Conservation (phyloP, 305 asterid species). For the Petunia hybrid region DNA sequence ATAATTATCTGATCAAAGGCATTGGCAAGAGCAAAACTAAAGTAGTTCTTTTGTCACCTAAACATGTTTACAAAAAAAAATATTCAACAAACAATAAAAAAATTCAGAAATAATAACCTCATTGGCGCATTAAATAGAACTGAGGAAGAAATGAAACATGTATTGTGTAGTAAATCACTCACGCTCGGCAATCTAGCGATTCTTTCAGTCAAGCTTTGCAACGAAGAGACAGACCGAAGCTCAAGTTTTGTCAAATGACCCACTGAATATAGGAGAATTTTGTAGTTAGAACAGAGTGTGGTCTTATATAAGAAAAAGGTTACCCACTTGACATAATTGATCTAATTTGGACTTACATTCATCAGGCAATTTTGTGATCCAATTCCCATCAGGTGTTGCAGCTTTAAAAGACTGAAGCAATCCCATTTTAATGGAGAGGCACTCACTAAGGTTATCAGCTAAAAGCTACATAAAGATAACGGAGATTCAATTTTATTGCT, state of each 20-base stretch:
- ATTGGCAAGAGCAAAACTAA: too few relatives aligned
- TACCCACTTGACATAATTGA: background rate
- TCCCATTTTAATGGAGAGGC: conserved; percentile 83
- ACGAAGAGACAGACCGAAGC: conserved; percentile 71
- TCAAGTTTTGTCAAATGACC: conserved; percentile 95
- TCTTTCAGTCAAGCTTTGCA: conserved; percentile 75
- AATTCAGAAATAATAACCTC: too few relatives aligned
- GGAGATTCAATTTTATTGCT: too few relatives aligned
- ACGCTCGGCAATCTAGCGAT: conserved; percentile 96
- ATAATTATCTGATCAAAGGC: too few relatives aligned
- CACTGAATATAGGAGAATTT: conserved; percentile 57
- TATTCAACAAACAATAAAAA: too few relatives aligned
- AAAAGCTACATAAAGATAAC: conserved; percentile 59
- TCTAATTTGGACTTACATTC: conserved; percentile 63
- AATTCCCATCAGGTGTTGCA: conserved; percentile 78
- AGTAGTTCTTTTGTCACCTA: too few relatives aligned
- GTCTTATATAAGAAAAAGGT: background rate
- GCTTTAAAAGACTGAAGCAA: conserved; percentile 81
- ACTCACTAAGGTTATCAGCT: conserved; percentile 75
- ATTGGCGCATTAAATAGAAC: too few relatives aligned
- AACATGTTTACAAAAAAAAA: too few relatives aligned
- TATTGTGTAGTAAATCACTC: conserved; percentile 43
- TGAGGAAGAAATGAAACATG: too few relatives aligned
- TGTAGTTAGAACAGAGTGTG: conserved; percentile 31
- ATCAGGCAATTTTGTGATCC: conserved; percentile 78